Evolutionary conservation across 2,329 filamentous ascomycete species (phyloP).

Genomic region (Paecilomyces formosus): DNA sequence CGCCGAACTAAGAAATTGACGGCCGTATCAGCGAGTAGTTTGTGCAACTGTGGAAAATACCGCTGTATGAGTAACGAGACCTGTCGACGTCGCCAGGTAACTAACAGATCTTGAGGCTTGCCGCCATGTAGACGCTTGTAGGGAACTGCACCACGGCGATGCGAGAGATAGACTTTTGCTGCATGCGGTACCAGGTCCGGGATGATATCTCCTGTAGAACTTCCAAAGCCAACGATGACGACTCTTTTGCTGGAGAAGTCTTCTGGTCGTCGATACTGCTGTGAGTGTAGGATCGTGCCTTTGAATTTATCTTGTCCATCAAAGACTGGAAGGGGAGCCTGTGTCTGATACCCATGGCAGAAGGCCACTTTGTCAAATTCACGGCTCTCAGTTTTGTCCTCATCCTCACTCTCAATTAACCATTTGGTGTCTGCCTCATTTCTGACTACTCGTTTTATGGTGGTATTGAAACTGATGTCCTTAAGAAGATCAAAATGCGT

Average conservation of each 20-base stretch:
- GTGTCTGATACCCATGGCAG: slow-evolving; percentile 26
- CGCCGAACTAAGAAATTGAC: slow-evolving; percentile 11
- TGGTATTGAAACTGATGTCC: slow-evolving; percentile 26
- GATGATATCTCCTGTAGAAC: background rate
- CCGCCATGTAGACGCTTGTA: background rate
- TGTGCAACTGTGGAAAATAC: slow-evolving; percentile 28
- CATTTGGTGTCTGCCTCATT: slow-evolving; percentile 23
- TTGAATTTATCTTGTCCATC: slow-evolving; percentile 30
- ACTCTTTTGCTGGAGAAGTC: background rate
- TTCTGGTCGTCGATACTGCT: background rate
- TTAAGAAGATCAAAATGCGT: slow-evolving; percentile 30
- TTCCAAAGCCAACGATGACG: background rate
- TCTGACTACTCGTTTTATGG: slow-evolving; percentile 17
- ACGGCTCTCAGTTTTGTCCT: slow-evolving; percentile 12
- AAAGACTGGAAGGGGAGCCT: slow-evolving; percentile 29
- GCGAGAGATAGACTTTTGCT: background rate
- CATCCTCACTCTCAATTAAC: slow-evolving; percentile 21
- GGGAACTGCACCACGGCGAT: background rate
- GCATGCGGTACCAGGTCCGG: background rate
- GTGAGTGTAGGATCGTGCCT: slow-evolving; percentile 34
- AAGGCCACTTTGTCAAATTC: slow-evolving; percentile 35
- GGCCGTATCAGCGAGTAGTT: slow-evolving; percentile 17
- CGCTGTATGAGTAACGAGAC: slow-evolving; percentile 19
- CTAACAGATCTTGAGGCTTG: slow-evolving; percentile 24
- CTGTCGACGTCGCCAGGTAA: slow-evolving; percentile 22